Percentiles rank a stretch among this genome's conserved stretches.
These are phyloP conservation scores for Polygonum maritimum DNA, from an alignment of 148 eudicot species.

Conservation along the genomic window DNA sequence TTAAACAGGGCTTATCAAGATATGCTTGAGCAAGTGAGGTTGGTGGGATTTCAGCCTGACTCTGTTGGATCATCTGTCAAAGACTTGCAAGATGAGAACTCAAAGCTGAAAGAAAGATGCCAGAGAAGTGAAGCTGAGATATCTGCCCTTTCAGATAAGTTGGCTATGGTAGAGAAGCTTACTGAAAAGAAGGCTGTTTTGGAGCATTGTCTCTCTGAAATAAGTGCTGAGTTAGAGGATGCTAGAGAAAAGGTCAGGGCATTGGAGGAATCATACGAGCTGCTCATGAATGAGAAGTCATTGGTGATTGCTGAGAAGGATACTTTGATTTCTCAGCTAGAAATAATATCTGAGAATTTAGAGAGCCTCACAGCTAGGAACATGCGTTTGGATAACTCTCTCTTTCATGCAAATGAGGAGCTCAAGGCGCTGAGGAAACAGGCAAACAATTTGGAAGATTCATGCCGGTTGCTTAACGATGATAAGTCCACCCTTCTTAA, in stretches of 20 bases:
- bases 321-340: conserved; percentile 44
- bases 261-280: conserved; percentile 51
- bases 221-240: conserved; percentile 55
- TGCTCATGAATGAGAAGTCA: conserved; percentile 59
- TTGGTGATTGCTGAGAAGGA: conserved; percentile 54
- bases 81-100: conserved; percentile 61
- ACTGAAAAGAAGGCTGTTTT: conserved; percentile 60
- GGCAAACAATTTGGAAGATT: conserved; percentile 60
- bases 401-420: conserved; percentile 55
- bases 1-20: conserved; percentile 36
- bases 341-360: conserved; percentile 53
- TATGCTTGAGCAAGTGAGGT: conserved; percentile 47
- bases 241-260: conserved; percentile 57
- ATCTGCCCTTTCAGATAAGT: conserved; percentile 47
- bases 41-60: conserved; percentile 51
- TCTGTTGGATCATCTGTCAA: conserved; percentile 53
- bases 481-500: conserved; percentile 47
- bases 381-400: conserved; percentile 56
- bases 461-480: conserved; percentile 47
- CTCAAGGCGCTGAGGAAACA: conserved; percentile 62
- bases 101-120: conserved; percentile 43
- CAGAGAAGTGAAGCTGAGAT: conserved; percentile 46
- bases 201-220: conserved; percentile 62
- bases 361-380: conserved; percentile 61
- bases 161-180: conserved; percentile 63